Percentiles rank a stretch among this genome's conserved stretches.
Conservation (phyloP, 805 yeast genomes). For the Suhomyces faveliae region DNA sequence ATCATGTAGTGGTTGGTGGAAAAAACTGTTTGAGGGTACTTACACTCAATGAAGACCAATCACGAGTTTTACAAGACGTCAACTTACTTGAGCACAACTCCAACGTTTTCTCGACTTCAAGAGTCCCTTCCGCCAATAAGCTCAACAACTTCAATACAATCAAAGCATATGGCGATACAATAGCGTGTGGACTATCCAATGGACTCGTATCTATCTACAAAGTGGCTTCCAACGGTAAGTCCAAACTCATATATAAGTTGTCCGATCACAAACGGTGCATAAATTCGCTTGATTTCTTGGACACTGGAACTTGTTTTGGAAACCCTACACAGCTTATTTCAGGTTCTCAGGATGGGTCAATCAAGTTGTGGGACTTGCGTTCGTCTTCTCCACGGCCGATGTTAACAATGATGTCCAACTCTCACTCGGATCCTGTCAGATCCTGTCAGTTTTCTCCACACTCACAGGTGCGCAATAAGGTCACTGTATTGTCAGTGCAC, state of each 20-base stretch:
- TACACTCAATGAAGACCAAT: slow-evolving; percentile 30
- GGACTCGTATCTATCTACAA: slow-evolving; percentile 35
- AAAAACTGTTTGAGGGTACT: slow-evolving; percentile 38
- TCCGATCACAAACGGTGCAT: slow-evolving; percentile 43
- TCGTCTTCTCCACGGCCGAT: slow-evolving; percentile 45
- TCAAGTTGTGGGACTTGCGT: slow-evolving; percentile 74
- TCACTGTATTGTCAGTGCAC: slow-evolving; percentile 68
- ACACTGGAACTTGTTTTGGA: slow-evolving; percentile 15
- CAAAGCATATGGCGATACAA: slow-evolving; percentile 29
- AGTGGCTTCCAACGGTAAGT: slow-evolving; percentile 32
- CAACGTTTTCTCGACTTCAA: slow-evolving; percentile 12
- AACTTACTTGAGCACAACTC: slow-evolving; percentile 28
- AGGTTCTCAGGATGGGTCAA: slow-evolving; percentile 80
- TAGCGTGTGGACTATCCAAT: slow-evolving; percentile 42
- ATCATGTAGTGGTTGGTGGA: slow-evolving; percentile 43
- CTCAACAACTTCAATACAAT: slow-evolving; percentile 40
- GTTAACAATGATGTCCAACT: slow-evolving; percentile 45
- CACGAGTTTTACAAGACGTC: slow-evolving; percentile 32
- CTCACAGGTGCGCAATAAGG: slow-evolving; percentile 40
- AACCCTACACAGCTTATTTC: slow-evolving; percentile 29
- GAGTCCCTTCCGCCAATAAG: slow-evolving; percentile 19
- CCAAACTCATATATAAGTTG: slow-evolving; percentile 27
- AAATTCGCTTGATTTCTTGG: slow-evolving; percentile 40
- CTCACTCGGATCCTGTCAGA: slow-evolving; percentile 70
- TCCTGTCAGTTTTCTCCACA: slow-evolving; percentile 54